phyloP scores from a whole-genome alignment of 2,329 filamentous ascomycete genomes.

The Paramyrothecium sp. region DNA sequence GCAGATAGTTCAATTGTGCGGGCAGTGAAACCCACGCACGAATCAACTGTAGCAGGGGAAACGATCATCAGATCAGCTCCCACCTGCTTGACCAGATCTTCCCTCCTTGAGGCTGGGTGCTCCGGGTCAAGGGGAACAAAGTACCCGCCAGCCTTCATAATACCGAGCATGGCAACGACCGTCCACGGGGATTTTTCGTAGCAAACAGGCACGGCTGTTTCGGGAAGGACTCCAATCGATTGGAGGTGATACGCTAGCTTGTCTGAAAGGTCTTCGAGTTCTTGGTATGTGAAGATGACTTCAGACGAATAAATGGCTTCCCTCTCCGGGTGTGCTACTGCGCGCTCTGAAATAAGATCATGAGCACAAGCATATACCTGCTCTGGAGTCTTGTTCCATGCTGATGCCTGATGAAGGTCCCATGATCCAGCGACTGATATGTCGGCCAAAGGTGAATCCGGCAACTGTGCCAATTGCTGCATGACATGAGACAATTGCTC shows the following conservation, averaged over 20 bases:
- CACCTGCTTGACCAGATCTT: background rate
- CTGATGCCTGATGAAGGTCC: background rate
- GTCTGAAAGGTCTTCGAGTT: constrained; percentile 23
- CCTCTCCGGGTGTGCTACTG: background rate
- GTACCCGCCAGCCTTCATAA: constrained; percentile 11
- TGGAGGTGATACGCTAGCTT: constrained; percentile 29
- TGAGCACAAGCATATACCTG: background rate
- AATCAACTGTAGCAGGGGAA: background rate
- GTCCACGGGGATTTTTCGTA: background rate
- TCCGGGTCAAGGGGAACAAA: constrained; percentile 14
- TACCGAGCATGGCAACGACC: background rate
- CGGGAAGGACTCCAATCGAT: constrained; percentile 5
- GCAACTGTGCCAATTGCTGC: background rate
- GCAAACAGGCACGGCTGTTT: constrained; percentile 19
- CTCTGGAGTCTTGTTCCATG: background rate
- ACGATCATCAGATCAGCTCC: background rate
- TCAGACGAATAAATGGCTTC: background rate
- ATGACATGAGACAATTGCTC: background rate
- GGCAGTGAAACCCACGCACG: background rate
- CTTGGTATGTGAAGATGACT: background rate
- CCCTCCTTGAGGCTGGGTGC: background rate
- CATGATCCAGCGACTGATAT: background rate
- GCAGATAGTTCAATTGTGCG: background rate
- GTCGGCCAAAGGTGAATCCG: background rate
- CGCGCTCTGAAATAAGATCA: background rate